Conservation (phyloP, 352 stramenopile species). For the Globisporangium irregulare region DNA sequence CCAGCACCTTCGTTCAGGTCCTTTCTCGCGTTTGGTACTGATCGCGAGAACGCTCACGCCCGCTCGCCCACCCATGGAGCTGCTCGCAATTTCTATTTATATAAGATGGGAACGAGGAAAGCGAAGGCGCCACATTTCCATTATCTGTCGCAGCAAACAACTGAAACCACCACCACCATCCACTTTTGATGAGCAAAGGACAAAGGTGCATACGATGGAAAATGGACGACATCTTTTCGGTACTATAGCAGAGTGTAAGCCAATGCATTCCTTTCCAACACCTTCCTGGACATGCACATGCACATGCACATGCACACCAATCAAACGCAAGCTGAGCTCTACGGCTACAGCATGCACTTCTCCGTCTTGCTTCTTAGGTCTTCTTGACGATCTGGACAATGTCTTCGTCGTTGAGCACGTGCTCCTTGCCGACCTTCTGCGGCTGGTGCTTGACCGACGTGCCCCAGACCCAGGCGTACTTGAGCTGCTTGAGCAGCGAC, state of each 20-base stretch:
- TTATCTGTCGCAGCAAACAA: neutral
- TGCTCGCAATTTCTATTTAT: neutral
- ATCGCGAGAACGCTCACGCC: neutral
- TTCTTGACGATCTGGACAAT: constrained; percentile 99
- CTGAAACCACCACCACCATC: neutral
- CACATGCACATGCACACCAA: neutral
- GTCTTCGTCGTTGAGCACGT: constrained; percentile 97
- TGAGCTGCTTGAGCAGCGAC: constrained; percentile 85
- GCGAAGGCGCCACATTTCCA: neutral
- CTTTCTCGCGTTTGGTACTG: neutral
- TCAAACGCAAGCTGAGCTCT: neutral
- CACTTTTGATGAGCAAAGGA: too few species aligned
- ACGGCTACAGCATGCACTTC: neutral
- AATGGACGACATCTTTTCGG: neutral
- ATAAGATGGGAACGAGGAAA: neutral
- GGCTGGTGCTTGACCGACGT: constrained; percentile 97
- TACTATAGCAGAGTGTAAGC: neutral
- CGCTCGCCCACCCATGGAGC: neutral
- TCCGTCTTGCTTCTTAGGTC: constrained; percentile 40
- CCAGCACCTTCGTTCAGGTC: neutral
- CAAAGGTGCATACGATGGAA: neutral
- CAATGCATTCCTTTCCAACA: neutral
- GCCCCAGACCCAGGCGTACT: constrained; percentile 98
- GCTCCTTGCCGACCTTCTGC: constrained; percentile 98
- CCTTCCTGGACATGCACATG: neutral